A percentile compares a stretch with the other conserved stretches of the same genome.
These are phyloP conservation scores for Tolypocladium amazonense DNA, from an alignment of 2,329 filamentous ascomycete species.

Conservation along the genomic window DNA sequence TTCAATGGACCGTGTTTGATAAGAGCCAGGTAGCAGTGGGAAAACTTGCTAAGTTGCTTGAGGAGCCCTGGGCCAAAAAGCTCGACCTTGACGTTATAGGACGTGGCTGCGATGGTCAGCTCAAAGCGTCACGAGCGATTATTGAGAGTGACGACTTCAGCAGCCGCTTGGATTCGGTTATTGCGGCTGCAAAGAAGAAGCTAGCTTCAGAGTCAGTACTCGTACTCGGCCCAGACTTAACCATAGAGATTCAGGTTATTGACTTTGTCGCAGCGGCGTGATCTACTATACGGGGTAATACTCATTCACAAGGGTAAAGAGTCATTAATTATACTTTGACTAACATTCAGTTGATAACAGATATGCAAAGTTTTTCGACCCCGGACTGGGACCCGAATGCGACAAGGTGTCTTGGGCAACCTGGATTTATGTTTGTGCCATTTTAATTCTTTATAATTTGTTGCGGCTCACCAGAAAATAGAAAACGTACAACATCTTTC, in stretches of 20 bases:
- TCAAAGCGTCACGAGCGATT: neutral
- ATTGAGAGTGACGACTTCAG: neutral
- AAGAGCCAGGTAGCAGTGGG: neutral
- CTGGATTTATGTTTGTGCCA: neutral
- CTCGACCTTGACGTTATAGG: neutral
- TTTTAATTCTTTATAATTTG: too few relatives aligned
- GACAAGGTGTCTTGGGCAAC: neutral
- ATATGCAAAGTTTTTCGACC: neutral
- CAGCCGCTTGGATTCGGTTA: neutral
- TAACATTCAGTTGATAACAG: too few relatives aligned
- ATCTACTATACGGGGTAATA: neutral
- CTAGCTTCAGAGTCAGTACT: neutral
- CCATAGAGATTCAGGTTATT: too few relatives aligned
- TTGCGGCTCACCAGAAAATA: neutral
- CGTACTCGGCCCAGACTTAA: too few relatives aligned
- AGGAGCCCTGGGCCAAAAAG: neutral
- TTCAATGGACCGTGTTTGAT: neutral
- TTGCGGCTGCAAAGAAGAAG: neutral
- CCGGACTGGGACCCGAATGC: neutral
- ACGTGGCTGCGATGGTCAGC: neutral
- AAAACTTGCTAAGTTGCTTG: neutral
- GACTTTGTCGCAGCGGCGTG: neutral
- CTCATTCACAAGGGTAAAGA: too few relatives aligned
- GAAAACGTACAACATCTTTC: neutral
- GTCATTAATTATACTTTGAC: too few relatives aligned